A percentile compares a stretch with the other conserved stretches of the same genome.
These are phyloP conservation scores for Chlamydomonas schloesseri DNA, from an alignment of 139 green algal genomes.

Conservation along the genomic window DNA sequence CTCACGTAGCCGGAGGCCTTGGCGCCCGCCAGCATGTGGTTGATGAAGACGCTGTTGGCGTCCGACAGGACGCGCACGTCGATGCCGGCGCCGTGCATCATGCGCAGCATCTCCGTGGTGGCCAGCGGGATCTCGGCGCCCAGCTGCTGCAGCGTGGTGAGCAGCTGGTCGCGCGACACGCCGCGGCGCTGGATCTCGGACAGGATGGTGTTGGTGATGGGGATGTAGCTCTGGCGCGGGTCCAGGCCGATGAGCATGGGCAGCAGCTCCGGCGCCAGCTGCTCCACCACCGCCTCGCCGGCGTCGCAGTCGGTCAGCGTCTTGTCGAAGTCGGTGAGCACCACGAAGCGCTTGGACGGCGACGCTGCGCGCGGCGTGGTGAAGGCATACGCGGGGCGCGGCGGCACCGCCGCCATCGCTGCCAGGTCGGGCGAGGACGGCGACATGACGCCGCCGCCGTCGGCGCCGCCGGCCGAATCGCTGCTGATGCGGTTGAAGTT, in stretches of 20 bases:
- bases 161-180: conserved; percentile 74
- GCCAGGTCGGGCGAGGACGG: neutral
- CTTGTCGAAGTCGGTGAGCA: conserved; percentile 88
- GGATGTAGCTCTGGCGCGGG: conserved; percentile 69
- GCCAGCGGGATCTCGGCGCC: conserved; percentile 72
- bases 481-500: neutral
- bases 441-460: neutral
- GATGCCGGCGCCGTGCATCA: conserved; percentile 44
- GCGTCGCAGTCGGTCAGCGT: conserved; percentile 82
- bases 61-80: conserved; percentile 77
- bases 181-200: conserved; percentile 79
- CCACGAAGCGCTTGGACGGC: conserved; percentile 48
- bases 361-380: neutral
- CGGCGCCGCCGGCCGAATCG: neutral
- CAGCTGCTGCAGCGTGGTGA: conserved; percentile 71
- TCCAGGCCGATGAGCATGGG: conserved; percentile 74
- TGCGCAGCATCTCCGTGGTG: conserved; percentile 60
- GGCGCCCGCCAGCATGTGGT: conserved; percentile 75
- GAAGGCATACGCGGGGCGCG: neutral
- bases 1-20: conserved; percentile 61
- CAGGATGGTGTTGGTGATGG: conserved; percentile 84
- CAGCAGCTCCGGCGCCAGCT: conserved; percentile 87
- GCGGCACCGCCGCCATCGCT: no score
- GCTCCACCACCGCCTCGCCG: conserved; percentile 75
- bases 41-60: conserved; percentile 86